A percentile compares a stretch with the other conserved stretches of the same genome.
phyloP scores from a whole-genome alignment of 1,139 yeast species.

The Magnusiomyces tetraspermus region DNA sequence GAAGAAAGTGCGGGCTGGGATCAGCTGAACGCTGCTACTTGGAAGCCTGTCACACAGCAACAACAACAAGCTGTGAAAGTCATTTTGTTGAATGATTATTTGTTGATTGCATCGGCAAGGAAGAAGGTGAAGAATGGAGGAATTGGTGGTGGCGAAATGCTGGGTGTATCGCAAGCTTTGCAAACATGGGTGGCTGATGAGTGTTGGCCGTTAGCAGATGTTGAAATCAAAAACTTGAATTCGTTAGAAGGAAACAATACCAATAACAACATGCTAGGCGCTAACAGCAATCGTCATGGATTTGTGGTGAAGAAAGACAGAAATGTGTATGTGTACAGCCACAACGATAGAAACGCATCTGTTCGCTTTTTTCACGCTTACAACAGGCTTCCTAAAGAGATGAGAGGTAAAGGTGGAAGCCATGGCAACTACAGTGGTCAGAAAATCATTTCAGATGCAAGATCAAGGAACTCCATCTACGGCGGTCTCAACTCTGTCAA shows the following conservation, averaged over 20 bases:
- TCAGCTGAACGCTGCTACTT: constrained; percentile 78
- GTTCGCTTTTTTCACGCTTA: constrained; percentile 1
- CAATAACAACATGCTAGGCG: constrained; percentile 6
- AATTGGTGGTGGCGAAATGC: constrained; percentile 18
- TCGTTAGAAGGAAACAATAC: constrained; percentile 9
- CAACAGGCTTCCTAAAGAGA: background rate
- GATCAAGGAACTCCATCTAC: background rate
- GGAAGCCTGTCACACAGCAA: no score
- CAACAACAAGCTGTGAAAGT: constrained; percentile 68
- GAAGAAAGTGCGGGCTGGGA: constrained; percentile 80
- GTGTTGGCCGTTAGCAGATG: constrained; percentile 67
- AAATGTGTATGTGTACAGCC: constrained; percentile 5
- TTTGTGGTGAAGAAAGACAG: constrained; percentile 3
- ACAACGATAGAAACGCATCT: background rate
- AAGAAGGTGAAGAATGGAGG: no score
- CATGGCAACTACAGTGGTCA: background rate
- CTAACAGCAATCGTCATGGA: constrained; percentile 31
- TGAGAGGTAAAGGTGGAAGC: background rate
- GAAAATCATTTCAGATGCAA: no score
- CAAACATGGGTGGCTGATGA: constrained; percentile 55
- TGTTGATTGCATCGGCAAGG: constrained; percentile 66
- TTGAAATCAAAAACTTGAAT: constrained; percentile 40
- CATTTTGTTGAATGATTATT: constrained; percentile 66
- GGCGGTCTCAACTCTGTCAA: background rate
- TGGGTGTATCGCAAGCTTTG: constrained; percentile 20